These are phyloP conservation scores for Ascomycota sp. DNA, from an alignment of 2,329 filamentous ascomycete species.

Conservation along the genomic window DNA sequence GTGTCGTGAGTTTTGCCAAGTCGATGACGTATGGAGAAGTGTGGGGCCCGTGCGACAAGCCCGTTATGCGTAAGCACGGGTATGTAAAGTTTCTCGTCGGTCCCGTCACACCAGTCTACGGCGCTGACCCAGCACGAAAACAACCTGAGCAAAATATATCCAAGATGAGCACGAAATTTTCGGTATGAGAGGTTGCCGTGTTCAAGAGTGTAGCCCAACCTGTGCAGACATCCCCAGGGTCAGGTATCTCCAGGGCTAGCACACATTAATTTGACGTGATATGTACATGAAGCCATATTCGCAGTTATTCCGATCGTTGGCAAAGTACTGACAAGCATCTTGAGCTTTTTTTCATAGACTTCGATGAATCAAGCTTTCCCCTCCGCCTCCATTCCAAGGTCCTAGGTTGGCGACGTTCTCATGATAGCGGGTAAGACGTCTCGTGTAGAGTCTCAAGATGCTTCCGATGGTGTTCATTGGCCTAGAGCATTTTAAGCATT, in stretches of 20 bases:
- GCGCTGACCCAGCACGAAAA: no score
- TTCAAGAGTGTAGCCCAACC: no score
- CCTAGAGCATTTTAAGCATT: slow-evolving; percentile 27
- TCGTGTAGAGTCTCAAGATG: slow-evolving; percentile 62
- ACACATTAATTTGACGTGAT: slow-evolving; percentile 1
- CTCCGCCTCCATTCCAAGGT: not conserved
- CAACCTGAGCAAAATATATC: no score
- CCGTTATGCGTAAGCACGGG: no score
- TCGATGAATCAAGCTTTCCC: not conserved
- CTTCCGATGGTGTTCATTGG: slow-evolving; percentile 69
- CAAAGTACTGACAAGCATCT: no score
- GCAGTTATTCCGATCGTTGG: not conserved
- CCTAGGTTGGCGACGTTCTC: slow-evolving; percentile 7
- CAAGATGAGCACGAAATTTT: no score
- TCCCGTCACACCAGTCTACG: no score
- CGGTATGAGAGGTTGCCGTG: no score
- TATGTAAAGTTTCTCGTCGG: no score
- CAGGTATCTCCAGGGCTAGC: not conserved
- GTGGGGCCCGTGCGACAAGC: no score
- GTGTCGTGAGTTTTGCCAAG: not conserved
- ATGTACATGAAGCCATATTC: slow-evolving; percentile 1
- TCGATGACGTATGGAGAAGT: no score
- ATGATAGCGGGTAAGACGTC: slow-evolving; percentile 59
- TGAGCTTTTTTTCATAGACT: not conserved
- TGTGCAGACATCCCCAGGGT: no score